Evolutionary conservation across 805 yeast genomes (phyloP).

Genomic region (Nakazawaea wyomingensis): DNA sequence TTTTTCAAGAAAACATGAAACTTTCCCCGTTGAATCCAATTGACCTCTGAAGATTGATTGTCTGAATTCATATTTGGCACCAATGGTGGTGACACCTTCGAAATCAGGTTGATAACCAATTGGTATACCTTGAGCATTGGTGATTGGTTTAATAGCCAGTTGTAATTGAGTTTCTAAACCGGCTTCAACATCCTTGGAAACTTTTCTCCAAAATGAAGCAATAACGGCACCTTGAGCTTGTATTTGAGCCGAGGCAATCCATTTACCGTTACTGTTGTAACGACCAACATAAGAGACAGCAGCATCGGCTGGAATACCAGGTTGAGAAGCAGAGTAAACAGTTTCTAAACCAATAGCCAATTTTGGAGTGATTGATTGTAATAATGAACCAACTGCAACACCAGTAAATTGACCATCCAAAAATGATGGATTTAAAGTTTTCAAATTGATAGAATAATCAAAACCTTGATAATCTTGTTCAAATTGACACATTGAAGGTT

Average conservation of each 20-base stretch:
- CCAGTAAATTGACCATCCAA: slow-evolving; percentile 77
- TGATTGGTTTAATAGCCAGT: slow-evolving; percentile 70
- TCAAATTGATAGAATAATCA: slow-evolving; percentile 85
- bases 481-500: slow-evolving; percentile 90
- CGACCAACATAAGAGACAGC: slow-evolving; percentile 88
- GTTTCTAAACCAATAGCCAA: slow-evolving; percentile 90
- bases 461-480: slow-evolving; percentile 93
- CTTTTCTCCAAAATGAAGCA: slow-evolving; percentile 91
- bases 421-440: slow-evolving; percentile 84
- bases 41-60: slow-evolving; percentile 95
- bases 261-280: slow-evolving; percentile 71
- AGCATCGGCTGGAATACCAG: slow-evolving; percentile 77
- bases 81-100: slow-evolving; percentile 89
- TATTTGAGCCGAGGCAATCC: slow-evolving; percentile 92
- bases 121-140: slow-evolving; percentile 64
- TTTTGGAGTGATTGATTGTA: slow-evolving; percentile 82
- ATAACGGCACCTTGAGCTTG: slow-evolving; percentile 88
- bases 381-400: slow-evolving; percentile 83
- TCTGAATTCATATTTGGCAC: slow-evolving; percentile 97
- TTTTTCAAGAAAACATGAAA: slow-evolving; percentile 86
- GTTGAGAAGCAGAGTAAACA: slow-evolving; percentile 73
- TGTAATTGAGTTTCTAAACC: slow-evolving; percentile 84
- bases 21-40: slow-evolving; percentile 86
- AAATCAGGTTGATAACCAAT: slow-evolving; percentile 79
- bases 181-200: slow-evolving; percentile 90